Base-by-base conservation (phyloP, 73 alveolate genomes). In the Uronychia setigera region DNA sequence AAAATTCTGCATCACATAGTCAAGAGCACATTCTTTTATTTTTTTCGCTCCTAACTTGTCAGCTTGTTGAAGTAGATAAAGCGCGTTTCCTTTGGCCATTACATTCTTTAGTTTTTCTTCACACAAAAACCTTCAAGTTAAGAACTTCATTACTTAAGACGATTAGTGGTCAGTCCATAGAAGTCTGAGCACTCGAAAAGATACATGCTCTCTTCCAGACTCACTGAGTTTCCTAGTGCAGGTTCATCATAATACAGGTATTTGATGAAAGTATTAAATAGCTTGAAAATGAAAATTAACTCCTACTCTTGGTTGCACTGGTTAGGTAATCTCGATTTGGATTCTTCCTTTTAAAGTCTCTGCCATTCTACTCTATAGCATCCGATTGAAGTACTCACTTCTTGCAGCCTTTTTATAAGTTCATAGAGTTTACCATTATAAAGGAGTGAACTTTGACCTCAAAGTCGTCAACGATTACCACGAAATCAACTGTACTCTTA, bases 201-300 rank as follows among this genome's bases (percentile, higher is more conserved):
- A 58, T 80, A 80, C 30, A 80, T n/a, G 30, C 78, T 33, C 31
- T 80, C 86, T 1, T 80, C 86, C 13, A 80, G 75, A 0, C 26
- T 30, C 29, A 80, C 9, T 19, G 34, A n/a, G 19, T 26, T 0
- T 27, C 78, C 78, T 26, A 80, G 79, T 1, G 93, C 93, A 59
- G 58, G 80, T 30, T 80, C 76, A 81, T 87, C 93, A 28, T 74
- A 87, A 58, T 87, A 87, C 13, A 87, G 35, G 81, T 35, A 87
- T 57, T 87, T 87, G 25, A 87, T 27, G 77, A 87, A 87, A 13
- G 86, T 32, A 25, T 60, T 26, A 74, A 87, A 87, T 0, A 35
- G 14, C 14, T 80, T 11, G n/a, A 19, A 11, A 19, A 11, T 46
- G 67, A 46, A 19, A 19, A 46, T n/a, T n/a, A n/a, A n/a, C n/a